Conservation (phyloP, 202 grass and related monocot genomes). For the Eragrostis tef region DNA sequence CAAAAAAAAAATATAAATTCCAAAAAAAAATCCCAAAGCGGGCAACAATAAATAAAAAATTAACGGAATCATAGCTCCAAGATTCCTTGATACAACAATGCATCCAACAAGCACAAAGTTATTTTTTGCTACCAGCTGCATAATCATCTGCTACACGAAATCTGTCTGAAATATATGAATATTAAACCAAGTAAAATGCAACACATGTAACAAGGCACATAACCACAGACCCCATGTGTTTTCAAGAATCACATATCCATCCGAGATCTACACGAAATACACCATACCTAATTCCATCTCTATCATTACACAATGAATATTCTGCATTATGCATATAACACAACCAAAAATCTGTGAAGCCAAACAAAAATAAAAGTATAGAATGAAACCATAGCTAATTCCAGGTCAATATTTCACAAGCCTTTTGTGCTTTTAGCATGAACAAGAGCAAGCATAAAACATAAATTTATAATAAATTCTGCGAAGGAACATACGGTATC, state of each 20-base stretch:
- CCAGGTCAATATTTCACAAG: neutral
- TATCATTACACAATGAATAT: neutral
- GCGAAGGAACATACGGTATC: constrained; percentile 65
- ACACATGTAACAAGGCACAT: neutral
- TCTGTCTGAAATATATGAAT: neutral
- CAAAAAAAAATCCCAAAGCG: neutral
- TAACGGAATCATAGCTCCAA: neutral
- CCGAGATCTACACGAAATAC: neutral
- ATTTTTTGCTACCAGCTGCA: neutral
- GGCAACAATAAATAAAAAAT: neutral
- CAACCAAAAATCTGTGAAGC: neutral
- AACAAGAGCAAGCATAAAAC: neutral
- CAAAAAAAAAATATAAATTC: neutral
- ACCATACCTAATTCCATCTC: neutral
- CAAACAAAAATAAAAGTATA: neutral
- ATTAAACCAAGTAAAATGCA: neutral
- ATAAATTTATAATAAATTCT: neutral
- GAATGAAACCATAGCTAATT: neutral
- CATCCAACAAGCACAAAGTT: neutral
- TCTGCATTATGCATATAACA: neutral
- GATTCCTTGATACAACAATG: neutral
- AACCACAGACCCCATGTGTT: neutral
- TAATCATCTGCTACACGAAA: neutral
- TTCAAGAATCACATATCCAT: constrained; percentile 6
- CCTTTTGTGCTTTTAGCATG: neutral